These are phyloP conservation scores for Ogataea siamensis DNA, from an alignment of 805 yeast species.

Conservation along the genomic window DNA sequence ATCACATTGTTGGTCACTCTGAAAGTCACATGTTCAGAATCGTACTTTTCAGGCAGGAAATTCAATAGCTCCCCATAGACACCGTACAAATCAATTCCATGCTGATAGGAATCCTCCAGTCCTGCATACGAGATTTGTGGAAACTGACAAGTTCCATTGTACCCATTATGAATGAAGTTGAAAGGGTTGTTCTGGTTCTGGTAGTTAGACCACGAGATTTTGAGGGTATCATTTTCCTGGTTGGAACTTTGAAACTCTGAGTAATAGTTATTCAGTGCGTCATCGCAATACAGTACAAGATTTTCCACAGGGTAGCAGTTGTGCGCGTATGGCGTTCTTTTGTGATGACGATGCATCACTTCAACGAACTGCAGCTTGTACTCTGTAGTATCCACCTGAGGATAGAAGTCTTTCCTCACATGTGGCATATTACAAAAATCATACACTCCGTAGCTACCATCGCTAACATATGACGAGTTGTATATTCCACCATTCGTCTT, in stretches of 20 bases:
- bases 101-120: constrained; percentile 37
- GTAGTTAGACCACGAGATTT: constrained; percentile 26
- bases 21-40: constrained; percentile 29
- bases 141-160: constrained; percentile 36
- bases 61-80: constrained; percentile 38
- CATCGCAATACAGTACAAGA: constrained; percentile 30
- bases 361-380: constrained; percentile 38
- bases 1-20: constrained; percentile 40
- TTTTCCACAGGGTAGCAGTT: constrained; percentile 37
- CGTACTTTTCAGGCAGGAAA: constrained; percentile 36
- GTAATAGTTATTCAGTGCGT: constrained; percentile 30
- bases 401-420: constrained; percentile 34
- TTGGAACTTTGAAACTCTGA: constrained; percentile 18
- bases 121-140: constrained; percentile 43
- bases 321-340: constrained; percentile 40
- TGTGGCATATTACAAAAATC: constrained; percentile 48
- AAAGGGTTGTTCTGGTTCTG: constrained; percentile 32
- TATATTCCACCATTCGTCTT: constrained; percentile 31
- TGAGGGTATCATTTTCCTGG: constrained; percentile 11
- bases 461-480: constrained; percentile 24
- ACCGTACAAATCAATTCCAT: constrained; percentile 38
- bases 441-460: constrained; percentile 35
- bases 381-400: constrained; percentile 18
- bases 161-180: constrained; percentile 21
- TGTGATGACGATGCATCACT: constrained; percentile 43